phyloP scores from a whole-genome alignment of 2,329 filamentous ascomycete species.

The Pyrenochaeta sp. region DNA sequence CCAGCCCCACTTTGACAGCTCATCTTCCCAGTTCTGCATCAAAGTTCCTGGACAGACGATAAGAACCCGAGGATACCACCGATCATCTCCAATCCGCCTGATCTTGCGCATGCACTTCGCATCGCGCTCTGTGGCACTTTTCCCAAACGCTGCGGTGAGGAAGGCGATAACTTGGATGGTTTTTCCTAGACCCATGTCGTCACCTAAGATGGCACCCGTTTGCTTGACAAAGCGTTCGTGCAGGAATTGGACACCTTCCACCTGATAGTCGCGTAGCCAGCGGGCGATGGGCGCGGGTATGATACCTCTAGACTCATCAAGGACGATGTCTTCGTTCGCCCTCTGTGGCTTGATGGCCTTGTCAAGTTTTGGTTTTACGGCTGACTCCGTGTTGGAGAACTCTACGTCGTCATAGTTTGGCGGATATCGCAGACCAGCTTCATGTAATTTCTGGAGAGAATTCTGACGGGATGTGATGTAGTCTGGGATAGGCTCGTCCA shows the following conservation, averaged over 20 bases:
- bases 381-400: constrained; percentile 74
- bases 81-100: constrained; percentile 62
- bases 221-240: constrained; percentile 92
- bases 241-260: constrained; percentile 83
- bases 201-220: constrained; percentile 86
- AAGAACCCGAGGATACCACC: constrained; percentile 84
- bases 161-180: constrained; percentile 97
- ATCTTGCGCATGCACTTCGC: constrained; percentile 87
- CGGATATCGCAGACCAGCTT: constrained; percentile 76
- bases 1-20: constrained; percentile 91
- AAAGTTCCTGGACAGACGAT: constrained; percentile 89
- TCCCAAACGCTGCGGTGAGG: constrained; percentile 88
- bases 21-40: constrained; percentile 89
- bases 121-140: constrained; percentile 88
- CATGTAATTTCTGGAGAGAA: constrained; percentile 73
- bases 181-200: constrained; percentile 98
- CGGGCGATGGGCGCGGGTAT: constrained; percentile 91
- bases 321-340: constrained; percentile 75
- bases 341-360: constrained; percentile 68
- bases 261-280: constrained; percentile 90
- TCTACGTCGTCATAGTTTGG: constrained; percentile 78
- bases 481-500: constrained; percentile 70
- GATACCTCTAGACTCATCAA: constrained; percentile 77
- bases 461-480: constrained; percentile 74
- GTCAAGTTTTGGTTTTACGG: constrained; percentile 75